Percentiles rank a stretch among this genome's conserved stretches.
phyloP scores from a whole-genome alignment of 2,329 filamentous ascomycete species.

The Sclerotinia spermophila region DNA sequence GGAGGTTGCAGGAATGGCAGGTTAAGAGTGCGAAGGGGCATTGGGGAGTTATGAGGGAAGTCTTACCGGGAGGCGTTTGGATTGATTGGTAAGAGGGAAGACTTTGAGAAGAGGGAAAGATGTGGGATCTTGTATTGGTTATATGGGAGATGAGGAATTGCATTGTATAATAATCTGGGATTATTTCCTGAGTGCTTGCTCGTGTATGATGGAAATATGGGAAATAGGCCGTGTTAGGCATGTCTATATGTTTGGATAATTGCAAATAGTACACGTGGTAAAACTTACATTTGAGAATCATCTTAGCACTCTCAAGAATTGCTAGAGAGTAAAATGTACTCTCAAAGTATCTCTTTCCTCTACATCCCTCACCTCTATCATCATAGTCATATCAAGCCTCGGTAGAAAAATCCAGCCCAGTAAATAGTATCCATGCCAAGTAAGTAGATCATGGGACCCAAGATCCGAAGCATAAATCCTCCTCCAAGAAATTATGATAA shows the following conservation, averaged over 20 bases:
- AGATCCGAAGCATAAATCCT: not conserved
- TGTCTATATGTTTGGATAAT: not conserved
- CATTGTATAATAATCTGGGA: not conserved
- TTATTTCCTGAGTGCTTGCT: not conserved
- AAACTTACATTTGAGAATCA: not conserved
- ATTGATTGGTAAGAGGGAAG: conserved; percentile 69
- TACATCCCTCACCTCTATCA: not conserved
- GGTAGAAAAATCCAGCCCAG: not conserved
- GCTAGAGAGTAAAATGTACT: not conserved
- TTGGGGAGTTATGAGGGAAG: conserved; percentile 87
- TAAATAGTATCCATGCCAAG: not conserved
- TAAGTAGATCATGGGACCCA: not conserved
- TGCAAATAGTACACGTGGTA: not conserved
- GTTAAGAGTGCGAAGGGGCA: conserved; percentile 74
- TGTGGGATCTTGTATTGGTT: not conserved
- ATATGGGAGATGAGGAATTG: not conserved
- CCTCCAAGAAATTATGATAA: too few species aligned
- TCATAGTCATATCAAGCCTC: not conserved
- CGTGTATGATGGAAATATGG: not conserved
- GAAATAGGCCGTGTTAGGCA: not conserved
- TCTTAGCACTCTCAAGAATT: not conserved
- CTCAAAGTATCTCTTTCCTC: not conserved
- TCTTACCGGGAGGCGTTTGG: conserved; percentile 77
- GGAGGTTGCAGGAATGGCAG: conserved; percentile 67
- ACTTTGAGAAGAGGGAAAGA: not conserved